These are phyloP conservation scores for Phaeosphaeria sp. DNA, from an alignment of 2,329 filamentous ascomycete species.

Conservation along the genomic window DNA sequence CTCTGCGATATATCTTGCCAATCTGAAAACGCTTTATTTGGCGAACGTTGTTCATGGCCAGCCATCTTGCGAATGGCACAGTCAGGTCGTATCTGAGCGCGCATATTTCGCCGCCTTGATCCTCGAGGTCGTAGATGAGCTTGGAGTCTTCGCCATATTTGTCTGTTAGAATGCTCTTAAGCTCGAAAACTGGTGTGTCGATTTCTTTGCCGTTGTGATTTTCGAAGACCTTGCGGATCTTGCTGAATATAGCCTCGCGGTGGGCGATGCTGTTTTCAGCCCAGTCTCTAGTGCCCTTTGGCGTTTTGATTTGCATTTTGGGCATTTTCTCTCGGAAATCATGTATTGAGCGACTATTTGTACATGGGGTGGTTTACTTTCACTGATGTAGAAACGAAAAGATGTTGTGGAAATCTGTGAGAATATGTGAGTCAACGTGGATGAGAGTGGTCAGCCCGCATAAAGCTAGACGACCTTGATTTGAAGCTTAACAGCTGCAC, in stretches of 20 bases:
- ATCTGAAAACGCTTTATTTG: constrained; percentile 89
- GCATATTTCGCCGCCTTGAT: constrained; percentile 83
- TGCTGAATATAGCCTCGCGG: constrained; percentile 23
- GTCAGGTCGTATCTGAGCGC: constrained; percentile 82
- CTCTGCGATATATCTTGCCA: constrained; percentile 83
- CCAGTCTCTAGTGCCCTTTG: constrained; percentile 85
- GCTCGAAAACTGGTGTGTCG: constrained; percentile 72
- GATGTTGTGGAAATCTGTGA: background rate
- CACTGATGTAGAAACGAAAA: background rate
- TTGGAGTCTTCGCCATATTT: constrained; percentile 89
- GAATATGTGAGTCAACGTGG: background rate
- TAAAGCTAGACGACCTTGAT: background rate
- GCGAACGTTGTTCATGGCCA: background rate
- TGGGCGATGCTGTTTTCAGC: constrained; percentile 11
- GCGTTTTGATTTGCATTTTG: constrained; percentile 74
- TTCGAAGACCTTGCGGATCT: constrained; percentile 21
- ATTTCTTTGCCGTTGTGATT: constrained; percentile 23
- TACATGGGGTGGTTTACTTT: background rate
- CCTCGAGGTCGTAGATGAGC: constrained; percentile 85
- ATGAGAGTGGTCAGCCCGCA: background rate
- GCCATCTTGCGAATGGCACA: background rate
- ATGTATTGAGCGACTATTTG: background rate
- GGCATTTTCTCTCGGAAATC: constrained; percentile 1
- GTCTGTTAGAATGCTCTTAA: constrained; percentile 80
- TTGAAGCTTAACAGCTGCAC: background rate